Evolutionary conservation across 2,329 filamentous ascomycete species (phyloP), one percentile per base, ranked within the genome.

Genomic region (Xylaria hypoxylon): DNA sequence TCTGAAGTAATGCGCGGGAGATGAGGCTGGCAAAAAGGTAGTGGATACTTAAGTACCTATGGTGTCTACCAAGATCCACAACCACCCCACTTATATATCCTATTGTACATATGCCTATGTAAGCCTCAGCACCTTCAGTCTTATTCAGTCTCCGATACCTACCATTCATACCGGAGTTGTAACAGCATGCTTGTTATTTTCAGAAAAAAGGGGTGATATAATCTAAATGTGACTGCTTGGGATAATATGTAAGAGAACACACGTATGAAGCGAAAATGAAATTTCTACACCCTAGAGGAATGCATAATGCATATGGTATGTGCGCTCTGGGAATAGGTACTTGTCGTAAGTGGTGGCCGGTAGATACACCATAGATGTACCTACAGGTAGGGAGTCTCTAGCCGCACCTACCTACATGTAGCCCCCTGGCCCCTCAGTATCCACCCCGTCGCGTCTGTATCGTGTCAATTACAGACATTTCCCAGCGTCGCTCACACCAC

Each of bases 21-120:
- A 57, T 57, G 58, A 69, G 67, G 67, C 67, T 67, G 64, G 67
- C 35, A 64, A 69, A 67, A 63, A 64, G 62, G 19, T 22, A 63
- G 51, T 64, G 57, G 61, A 15, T 50, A 33, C 17, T n/a, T n/a
- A n/a, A 8, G 5, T 19, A 33, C 15, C 51, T 51, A 50, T 38
- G 28, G 48, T 28, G 15, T n/a, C n/a, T 45, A 40, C 50, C 59
- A 56, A 38, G 50, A 48, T 38, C 50, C 11, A 19, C 13, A 17
- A 3, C 2, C 13, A 38, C 48, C 33, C 48, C 47, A 42, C 33
- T 47, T 24, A 47, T 24, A 13, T 47, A 19, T 22, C 26, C 26
- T 28, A 15, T 44, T 44, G 11, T 19, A 19, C 8, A 11, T 35
- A 44, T 44, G 17, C 45, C 5, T 28, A 38, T 8, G 35, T 38